Evolutionary conservation across 2,329 filamentous ascomycete genomes (phyloP).

Genomic region (Phyllosticta capitalensis): DNA sequence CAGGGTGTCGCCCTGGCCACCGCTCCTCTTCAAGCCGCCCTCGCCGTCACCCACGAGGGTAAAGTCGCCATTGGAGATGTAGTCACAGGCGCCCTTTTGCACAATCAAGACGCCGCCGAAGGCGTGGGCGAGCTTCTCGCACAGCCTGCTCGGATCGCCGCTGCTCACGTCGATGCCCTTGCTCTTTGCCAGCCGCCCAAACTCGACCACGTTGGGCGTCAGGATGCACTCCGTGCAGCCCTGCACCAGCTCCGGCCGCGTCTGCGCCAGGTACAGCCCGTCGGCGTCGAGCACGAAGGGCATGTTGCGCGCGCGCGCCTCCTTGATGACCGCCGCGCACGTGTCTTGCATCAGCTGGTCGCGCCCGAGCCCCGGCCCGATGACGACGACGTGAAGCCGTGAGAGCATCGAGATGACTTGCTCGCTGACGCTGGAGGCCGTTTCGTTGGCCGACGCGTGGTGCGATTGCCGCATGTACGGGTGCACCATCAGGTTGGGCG

Average conservation of each 20-base stretch:
- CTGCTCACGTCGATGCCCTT: slow-evolving; percentile 55
- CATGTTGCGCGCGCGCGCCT: slow-evolving; percentile 61
- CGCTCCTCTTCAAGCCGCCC: slow-evolving; percentile 81
- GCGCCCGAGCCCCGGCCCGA: slow-evolving; percentile 84
- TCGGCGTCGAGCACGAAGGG: slow-evolving; percentile 90
- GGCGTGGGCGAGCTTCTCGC: slow-evolving; percentile 59
- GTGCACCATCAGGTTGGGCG: slow-evolving; percentile 96
- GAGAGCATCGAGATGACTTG: slow-evolving; percentile 71
- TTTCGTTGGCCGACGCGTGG: slow-evolving; percentile 45
- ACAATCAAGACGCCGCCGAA: slow-evolving; percentile 85
- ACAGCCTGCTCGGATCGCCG: slow-evolving; percentile 48
- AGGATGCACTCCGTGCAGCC: slow-evolving; percentile 79
- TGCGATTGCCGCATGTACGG: slow-evolving; percentile 79
- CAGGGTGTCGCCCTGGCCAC: slow-evolving; percentile 90
- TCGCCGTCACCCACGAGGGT: slow-evolving; percentile 69
- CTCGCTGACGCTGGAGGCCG: slow-evolving; percentile 53
- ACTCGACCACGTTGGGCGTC: slow-evolving; percentile 93
- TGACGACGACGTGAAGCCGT: slow-evolving; percentile 82
- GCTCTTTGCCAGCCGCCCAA: slow-evolving; percentile 68
- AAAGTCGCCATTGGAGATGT: slow-evolving; percentile 67
- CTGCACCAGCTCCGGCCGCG: slow-evolving; percentile 62
- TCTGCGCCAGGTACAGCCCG: slow-evolving; percentile 69
- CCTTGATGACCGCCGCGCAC: slow-evolving; percentile 66
- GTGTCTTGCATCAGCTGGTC: slow-evolving; percentile 86
- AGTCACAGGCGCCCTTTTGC: slow-evolving; percentile 77